phyloP scores from a whole-genome alignment of 1,139 yeast species.

The Saccharomycopsis hybrid region DNA sequence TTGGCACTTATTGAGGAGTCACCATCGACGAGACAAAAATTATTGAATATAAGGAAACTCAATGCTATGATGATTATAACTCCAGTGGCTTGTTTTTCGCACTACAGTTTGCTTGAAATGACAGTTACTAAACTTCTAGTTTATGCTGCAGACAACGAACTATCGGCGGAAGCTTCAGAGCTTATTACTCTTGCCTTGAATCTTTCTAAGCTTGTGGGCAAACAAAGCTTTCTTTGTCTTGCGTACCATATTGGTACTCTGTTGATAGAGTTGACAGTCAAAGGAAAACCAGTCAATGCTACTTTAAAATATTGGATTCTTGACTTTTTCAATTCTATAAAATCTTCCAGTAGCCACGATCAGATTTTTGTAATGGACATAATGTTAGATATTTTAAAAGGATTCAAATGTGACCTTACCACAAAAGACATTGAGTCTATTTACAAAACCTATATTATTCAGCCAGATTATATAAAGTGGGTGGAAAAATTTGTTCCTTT shows the following conservation, averaged over 20 bases:
- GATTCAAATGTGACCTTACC: no score
- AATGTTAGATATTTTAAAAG: no score
- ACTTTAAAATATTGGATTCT: no score
- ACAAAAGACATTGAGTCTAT: no score
- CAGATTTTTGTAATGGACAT: no score
- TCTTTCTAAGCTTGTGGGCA: background rate
- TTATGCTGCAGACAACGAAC: slow-evolving; percentile 22
- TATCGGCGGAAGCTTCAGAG: slow-evolving; percentile 28
- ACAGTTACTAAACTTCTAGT: slow-evolving; percentile 27
- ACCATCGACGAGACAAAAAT: slow-evolving; percentile 26
- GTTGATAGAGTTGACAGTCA: background rate
- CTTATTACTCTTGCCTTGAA: background rate
- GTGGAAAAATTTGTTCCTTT: no score
- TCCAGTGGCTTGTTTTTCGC: slow-evolving; percentile 13
- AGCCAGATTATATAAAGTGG: no score
- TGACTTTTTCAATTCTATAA: no score
- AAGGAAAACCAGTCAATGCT: no score
- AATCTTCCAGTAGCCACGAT: no score
- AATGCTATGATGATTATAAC: slow-evolving; percentile 35
- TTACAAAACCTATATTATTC: no score
- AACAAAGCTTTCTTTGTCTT: background rate
- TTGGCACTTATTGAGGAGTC: slow-evolving; percentile 28
- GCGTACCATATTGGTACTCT: background rate
- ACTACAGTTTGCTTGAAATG: slow-evolving; percentile 17
- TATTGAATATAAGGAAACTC: slow-evolving; percentile 33